Evolutionary conservation across 139 green algal genomes (phyloP).

Genomic region (Tetradesmus obliquus): DNA sequence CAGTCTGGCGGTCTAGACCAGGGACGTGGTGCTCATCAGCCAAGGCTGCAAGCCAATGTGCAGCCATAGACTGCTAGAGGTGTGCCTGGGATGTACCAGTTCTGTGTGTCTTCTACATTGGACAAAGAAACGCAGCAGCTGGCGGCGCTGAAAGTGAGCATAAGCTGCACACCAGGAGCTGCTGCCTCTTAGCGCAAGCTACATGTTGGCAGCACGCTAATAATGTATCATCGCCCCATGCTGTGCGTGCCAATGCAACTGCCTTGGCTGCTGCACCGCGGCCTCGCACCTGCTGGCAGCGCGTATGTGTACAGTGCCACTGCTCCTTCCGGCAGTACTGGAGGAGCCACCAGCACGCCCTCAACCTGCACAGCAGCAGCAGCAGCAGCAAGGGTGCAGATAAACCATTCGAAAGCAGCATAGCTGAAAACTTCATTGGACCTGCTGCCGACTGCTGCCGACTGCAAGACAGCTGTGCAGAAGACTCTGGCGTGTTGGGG

Average conservation of each 20-base stretch:
- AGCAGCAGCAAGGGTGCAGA: neutral
- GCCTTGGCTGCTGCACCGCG: too few species aligned
- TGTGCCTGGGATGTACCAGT: too few species aligned
- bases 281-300: neutral
- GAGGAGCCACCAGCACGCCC: slow-evolving; percentile 9
- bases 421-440: neutral
- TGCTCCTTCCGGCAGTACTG: neutral
- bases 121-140: too few species aligned
- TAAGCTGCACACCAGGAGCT: neutral
- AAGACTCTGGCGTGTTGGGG: neutral
- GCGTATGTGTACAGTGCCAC: neutral
- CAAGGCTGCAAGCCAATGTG: neutral
- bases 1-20: neutral
- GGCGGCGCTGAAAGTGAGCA: neutral
- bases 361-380: neutral
- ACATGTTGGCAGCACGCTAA: too few species aligned
- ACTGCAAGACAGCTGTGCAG: neutral
- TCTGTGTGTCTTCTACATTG: too few species aligned
- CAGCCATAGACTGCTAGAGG: neutral
- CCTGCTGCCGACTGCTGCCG: neutral
- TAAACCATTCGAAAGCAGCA: neutral
- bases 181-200: too few species aligned
- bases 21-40: neutral
- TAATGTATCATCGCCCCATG: too few species aligned
- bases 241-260: too few species aligned